Evolutionary conservation across 2,329 filamentous ascomycete genomes (phyloP), one percentile per base, ranked within the genome.

Genomic region (Aschersonia sp.): DNA sequence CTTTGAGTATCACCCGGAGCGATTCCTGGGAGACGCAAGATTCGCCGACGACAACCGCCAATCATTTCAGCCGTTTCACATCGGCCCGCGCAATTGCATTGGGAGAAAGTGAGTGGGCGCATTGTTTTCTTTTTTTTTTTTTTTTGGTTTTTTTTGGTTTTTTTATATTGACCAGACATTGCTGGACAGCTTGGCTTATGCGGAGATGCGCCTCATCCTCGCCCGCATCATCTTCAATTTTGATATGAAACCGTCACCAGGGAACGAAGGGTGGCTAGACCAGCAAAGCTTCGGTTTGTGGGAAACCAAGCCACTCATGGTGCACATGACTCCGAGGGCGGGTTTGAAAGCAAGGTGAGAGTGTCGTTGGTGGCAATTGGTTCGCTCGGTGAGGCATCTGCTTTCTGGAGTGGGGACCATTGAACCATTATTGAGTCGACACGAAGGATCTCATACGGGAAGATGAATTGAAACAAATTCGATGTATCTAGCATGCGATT

Each of bases 1-100:
- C 0, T 51, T 58, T 6, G 50, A 55, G 2, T 70, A 68, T 48
- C 50, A 58, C 10, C 68, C 67, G 0, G 65, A 69, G 48, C 55
- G 66, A 5, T 69, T 64, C 55, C 47, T 62, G 0, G 55, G 53
- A 10, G 53, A 58, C 11, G 44, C 46, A 1, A 47, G 43, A 14
- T 59, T 53, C 31, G 52, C 44, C 2, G 49, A 49, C 22, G 60
- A 64, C 46, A 48, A 52, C 11, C 52, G 48, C 6, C 53, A 56
- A 4, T 52, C 51, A 0, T 45, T 61, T 1, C 56, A 61, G 45
- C 61, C 61, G 5, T 65, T 65, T 41, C 53, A 51, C 0, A 8
- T 53, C 22, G 60, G 62, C 1, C 57, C 59, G 1, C 53, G 61
- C 4, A 56, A 59, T 35, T 65, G 61, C 44, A 50, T 63, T 32